A percentile compares a stretch with the other conserved stretches of the same genome.
These are phyloP conservation scores for Magnusiomyces suaveolens DNA, from an alignment of 1,139 yeast genomes.

Conservation along the genomic window DNA sequence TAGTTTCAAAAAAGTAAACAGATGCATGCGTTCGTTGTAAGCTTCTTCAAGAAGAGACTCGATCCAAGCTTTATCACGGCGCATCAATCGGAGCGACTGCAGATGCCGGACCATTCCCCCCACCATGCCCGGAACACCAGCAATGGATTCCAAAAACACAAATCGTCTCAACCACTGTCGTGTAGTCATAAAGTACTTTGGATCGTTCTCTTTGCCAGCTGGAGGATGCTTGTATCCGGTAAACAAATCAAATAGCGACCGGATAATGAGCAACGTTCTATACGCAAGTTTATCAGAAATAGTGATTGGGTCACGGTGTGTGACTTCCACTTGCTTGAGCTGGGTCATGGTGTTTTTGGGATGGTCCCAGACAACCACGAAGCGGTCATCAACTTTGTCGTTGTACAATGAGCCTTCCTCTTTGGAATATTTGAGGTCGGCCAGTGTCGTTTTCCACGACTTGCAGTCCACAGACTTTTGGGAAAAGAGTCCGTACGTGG, in stretches of 20 bases:
- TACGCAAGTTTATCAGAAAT: slow-evolving; percentile 47
- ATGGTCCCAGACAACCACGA: slow-evolving; percentile 33
- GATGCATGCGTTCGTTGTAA: slow-evolving; percentile 69
- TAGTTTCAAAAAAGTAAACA: slow-evolving; percentile 55
- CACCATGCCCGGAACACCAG: slow-evolving; percentile 72
- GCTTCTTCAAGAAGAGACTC: slow-evolving; percentile 69
- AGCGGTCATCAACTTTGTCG: slow-evolving; percentile 3
- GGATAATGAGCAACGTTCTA: slow-evolving; percentile 38
- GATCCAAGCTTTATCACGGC: slow-evolving; percentile 66
- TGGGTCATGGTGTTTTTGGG: slow-evolving; percentile 38
- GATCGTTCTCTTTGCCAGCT: slow-evolving; percentile 34
- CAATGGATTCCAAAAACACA: slow-evolving; percentile 60
- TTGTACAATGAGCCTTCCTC: background rate
- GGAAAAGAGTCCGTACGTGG: no score
- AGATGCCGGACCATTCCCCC: slow-evolving; percentile 61
- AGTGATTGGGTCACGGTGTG: slow-evolving; percentile 45
- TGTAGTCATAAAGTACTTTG: slow-evolving; percentile 49
- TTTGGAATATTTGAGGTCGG: slow-evolving; percentile 5
- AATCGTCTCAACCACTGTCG: slow-evolving; percentile 57
- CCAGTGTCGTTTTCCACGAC: slow-evolving; percentile 10
- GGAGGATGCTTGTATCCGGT: slow-evolving; percentile 55
- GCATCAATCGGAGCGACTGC: slow-evolving; percentile 48
- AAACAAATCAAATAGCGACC: slow-evolving; percentile 47
- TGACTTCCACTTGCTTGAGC: slow-evolving; percentile 32
- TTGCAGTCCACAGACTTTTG: slow-evolving; percentile 11